Base-by-base conservation (phyloP, 1,284 basidiomycete species). In the Phlebopus sp. region DNA sequence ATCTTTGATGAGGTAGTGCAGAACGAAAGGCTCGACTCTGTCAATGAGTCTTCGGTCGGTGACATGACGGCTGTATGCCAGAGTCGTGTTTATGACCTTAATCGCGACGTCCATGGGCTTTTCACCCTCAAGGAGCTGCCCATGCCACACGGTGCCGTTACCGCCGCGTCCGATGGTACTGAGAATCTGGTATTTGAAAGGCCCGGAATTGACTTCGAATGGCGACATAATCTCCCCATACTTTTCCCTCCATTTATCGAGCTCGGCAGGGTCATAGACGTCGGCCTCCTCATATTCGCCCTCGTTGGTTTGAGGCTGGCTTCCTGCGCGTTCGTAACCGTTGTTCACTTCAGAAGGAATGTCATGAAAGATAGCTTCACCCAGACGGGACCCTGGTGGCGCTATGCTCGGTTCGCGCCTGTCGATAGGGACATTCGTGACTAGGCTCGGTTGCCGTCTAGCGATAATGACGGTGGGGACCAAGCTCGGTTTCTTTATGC, bases 91-190 rank as follows among this genome's bases (percentile, higher is more conserved):
- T 14, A 52, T 38, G 32, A 52, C 50, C 25, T 52, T 52, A 18
- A 51, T 47, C 2, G 51, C 51, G n/a, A 52, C 51, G 14, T 52
- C 50, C 44, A 41, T 41, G 10, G 39, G 23, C 17, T 38, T 37
- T 19, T 37, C 35, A 10, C 35, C 29, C 30, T 51, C 38, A 17
- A 32, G 21, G n/a, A 52, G 31, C 27, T 21, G 42, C 15, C 42
- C 51, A 17, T 47, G 42, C 50, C 44, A 52, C 34, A 52, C 50
- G 18, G 42, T 52, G 14, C 50, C 51, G 25, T 42, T 52, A 3
- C 44, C 50, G 17, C 50, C 51, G 10, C 40, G 30, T 21, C 51
- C 51, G 7, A 52, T 14, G 13, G 50, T 44, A 19, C 40, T 27
- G 19, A 37, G 42, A 29, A 41, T 30, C 13, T 39, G 4, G 19